Evolutionary conservation across 768 basidiomycete genomes (phyloP).

Genomic region (Mycena epipterygia): DNA sequence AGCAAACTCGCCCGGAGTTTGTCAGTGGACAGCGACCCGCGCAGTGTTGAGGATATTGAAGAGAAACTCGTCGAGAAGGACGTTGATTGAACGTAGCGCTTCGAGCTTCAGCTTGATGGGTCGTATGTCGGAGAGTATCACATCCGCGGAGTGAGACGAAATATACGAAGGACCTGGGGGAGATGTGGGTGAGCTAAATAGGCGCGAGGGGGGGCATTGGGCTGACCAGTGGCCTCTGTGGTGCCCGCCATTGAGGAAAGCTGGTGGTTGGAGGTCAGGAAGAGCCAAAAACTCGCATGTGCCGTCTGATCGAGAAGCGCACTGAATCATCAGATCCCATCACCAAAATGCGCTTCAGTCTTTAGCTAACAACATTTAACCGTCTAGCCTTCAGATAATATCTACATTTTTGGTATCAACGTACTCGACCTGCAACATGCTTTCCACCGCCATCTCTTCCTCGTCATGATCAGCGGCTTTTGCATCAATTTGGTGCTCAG

Average conservation of each 20-base stretch:
- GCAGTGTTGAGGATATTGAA: conserved; percentile 77
- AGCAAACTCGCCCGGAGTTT: conserved; percentile 80
- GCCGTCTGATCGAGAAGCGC: background rate
- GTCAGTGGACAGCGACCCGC: conserved; percentile 78
- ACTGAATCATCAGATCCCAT: background rate
- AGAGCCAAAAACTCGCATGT: conserved; percentile 23
- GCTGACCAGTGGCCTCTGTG: conserved; percentile 57
- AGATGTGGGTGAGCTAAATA: conserved; percentile 16
- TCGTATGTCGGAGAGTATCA: conserved; percentile 92
- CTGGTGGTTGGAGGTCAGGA: conserved; percentile 36
- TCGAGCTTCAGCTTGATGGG: conserved; percentile 88
- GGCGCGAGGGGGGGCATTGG: conserved; percentile 28
- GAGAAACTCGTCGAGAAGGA: conserved; percentile 87
- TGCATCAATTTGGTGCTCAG: conserved; percentile 4
- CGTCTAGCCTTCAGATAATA: too few relatives aligned
- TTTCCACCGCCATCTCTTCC: conserved; percentile 24
- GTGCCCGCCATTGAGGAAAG: conserved; percentile 58
- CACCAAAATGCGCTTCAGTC: background rate
- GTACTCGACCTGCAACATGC: conserved; percentile 19
- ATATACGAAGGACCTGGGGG: conserved; percentile 80
- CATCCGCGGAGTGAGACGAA: conserved; percentile 87
- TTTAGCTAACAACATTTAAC: too few relatives aligned
- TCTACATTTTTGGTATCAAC: too few relatives aligned
- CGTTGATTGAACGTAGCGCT: conserved; percentile 85
- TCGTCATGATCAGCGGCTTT: conserved; percentile 5